These are phyloP conservation scores for Garcia nutans DNA, from an alignment of 345 rosid genomes.

Conservation along the genomic window DNA sequence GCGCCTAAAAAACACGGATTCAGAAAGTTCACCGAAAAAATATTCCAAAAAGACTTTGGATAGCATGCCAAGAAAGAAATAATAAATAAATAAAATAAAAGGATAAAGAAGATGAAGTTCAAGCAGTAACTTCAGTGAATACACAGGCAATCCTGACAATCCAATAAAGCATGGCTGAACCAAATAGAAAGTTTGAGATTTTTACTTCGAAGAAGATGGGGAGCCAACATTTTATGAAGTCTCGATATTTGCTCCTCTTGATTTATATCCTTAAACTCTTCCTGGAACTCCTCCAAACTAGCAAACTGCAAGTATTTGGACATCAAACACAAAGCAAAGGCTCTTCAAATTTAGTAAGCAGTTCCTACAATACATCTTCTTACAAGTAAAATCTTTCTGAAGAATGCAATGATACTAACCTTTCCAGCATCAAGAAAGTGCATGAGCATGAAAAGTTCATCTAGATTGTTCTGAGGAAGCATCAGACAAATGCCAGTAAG, in stretches of 20 bases:
- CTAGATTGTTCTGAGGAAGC: constrained; percentile 89
- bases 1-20: not conserved
- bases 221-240: constrained; percentile 97
- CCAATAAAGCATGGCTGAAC: constrained; percentile 17
- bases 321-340: constrained; percentile 17
- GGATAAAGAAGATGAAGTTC: not conserved
- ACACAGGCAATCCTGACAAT: constrained; percentile 5
- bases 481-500: constrained; percentile 30
- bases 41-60: not conserved
- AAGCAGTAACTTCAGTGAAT: not conserved
- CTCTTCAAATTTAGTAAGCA: constrained; percentile 14
- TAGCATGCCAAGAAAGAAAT: not conserved
- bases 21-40: not conserved
- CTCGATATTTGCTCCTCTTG: constrained; percentile 98
- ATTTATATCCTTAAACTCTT: constrained; percentile 95
- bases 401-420: constrained; percentile 44
- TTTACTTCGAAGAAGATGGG: constrained; percentile 95
- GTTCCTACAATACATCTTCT: constrained; percentile 13
- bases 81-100: not conserved
- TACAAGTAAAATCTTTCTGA: constrained; percentile 11
- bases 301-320: constrained; percentile 64
- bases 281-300: constrained; percentile 97
- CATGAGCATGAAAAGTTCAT: constrained; percentile 99
- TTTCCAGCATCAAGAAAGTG: constrained; percentile 99
- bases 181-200: constrained; percentile 23